phyloP scores from a whole-genome alignment of 345 rosid genomes.

The Ricinus communis region DNA sequence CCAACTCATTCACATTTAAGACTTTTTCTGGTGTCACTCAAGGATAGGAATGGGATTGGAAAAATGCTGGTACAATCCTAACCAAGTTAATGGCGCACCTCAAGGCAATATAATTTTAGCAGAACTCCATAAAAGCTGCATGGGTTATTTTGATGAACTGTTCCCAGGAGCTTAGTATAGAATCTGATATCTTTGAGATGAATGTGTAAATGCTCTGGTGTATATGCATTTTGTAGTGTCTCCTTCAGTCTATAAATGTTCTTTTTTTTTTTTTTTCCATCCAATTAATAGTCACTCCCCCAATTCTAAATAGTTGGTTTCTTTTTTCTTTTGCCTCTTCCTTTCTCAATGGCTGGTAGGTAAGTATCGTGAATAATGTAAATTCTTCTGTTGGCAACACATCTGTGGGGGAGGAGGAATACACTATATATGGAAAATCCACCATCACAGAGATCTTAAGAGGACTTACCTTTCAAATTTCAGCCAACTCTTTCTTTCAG shows the following conservation, averaged over 20 bases:
- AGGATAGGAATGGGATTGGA: neutral
- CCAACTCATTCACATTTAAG: neutral
- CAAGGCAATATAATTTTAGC: neutral
- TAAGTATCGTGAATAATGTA: slow-evolving; percentile 82
- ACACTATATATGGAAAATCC: slow-evolving; percentile 71
- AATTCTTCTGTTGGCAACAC: slow-evolving; percentile 91
- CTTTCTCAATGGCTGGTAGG: slow-evolving; percentile 41
- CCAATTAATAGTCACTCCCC: too few relatives aligned
- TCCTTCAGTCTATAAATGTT: neutral
- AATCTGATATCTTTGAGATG: neutral
- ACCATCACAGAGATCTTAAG: slow-evolving; percentile 71
- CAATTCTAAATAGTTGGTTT: too few relatives aligned
- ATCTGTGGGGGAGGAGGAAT: slow-evolving; percentile 85
- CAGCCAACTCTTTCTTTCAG: slow-evolving; percentile 96
- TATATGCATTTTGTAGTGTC: neutral
- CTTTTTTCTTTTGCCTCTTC: slow-evolving; percentile 5
- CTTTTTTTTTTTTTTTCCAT: neutral
- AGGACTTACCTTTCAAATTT: slow-evolving; percentile 84
- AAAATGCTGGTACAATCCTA: neutral
- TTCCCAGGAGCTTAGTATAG: neutral
- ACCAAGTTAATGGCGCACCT: neutral
- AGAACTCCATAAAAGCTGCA: neutral
- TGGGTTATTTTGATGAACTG: neutral
- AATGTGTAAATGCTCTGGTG: neutral
- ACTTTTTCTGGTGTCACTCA: neutral